Percentiles rank a stretch among this genome's conserved stretches.
Conservation (phyloP, 352 stramenopile species). For the Globisporangium alternatum region DNA sequence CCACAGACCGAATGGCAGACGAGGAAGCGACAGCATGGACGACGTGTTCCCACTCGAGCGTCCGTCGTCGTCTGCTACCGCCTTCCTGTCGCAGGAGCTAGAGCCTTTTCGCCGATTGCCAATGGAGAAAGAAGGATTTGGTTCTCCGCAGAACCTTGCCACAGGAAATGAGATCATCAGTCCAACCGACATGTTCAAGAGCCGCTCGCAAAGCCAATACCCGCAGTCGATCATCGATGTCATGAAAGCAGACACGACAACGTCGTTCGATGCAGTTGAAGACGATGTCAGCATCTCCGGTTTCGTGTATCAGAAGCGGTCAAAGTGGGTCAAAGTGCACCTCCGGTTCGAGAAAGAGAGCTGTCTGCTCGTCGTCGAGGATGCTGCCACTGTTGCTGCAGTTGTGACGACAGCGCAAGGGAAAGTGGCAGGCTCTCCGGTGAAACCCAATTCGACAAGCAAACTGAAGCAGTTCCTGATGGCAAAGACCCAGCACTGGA, state of each 20-base stretch:
- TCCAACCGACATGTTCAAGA: slow-evolving; percentile 70
- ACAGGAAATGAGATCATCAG: slow-evolving; percentile 52
- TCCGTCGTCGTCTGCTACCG: slow-evolving; percentile 57
- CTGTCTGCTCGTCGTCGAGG: slow-evolving; percentile 47
- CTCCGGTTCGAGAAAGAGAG: slow-evolving; percentile 70
- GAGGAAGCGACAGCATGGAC: slow-evolving; percentile 43
- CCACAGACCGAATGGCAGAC: slow-evolving; percentile 17
- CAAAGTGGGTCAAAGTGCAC: slow-evolving; percentile 71
- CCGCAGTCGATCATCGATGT: slow-evolving; percentile 73
- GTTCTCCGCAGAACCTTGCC: slow-evolving; percentile 58
- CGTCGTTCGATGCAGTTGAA: slow-evolving; percentile 54
- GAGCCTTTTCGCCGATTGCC: slow-evolving; percentile 62
- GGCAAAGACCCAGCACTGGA: slow-evolving; percentile 58
- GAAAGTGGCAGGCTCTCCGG: not conserved
- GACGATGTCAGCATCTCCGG: slow-evolving; percentile 51
- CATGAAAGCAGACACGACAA: slow-evolving; percentile 51
- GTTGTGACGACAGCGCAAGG: not conserved
- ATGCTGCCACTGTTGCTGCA: slow-evolving; percentile 20
- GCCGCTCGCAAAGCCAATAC: slow-evolving; percentile 67
- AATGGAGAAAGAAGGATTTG: slow-evolving; percentile 72
- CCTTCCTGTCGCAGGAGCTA: slow-evolving; percentile 62
- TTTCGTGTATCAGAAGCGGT: slow-evolving; percentile 70
- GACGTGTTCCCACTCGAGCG: slow-evolving; percentile 51
- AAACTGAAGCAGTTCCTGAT: slow-evolving; percentile 68
- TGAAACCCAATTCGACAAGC: slow-evolving; percentile 26